phyloP scores from a whole-genome alignment of 352 stramenopile species.

The Phytophthora rubi region DNA sequence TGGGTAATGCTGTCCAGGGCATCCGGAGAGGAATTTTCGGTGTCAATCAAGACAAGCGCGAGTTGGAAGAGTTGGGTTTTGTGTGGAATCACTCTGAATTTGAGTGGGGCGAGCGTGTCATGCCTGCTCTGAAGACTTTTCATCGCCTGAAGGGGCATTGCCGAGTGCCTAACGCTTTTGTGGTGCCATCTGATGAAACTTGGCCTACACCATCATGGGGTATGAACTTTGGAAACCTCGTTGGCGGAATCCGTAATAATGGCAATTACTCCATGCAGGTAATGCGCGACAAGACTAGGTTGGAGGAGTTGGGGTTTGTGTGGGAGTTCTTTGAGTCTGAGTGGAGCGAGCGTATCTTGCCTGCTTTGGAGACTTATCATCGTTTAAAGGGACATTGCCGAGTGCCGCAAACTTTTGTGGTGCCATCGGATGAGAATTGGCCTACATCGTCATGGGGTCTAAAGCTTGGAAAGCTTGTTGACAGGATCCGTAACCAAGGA shows the following conservation, averaged over 20 bases:
- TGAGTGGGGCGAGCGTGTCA: background rate
- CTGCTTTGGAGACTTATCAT: background rate
- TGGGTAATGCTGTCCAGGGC: too few relatives aligned
- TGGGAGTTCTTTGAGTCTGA: background rate
- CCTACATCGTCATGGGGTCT: background rate
- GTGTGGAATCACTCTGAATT: background rate
- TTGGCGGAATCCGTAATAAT: background rate
- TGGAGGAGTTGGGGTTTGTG: background rate
- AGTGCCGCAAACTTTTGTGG: background rate
- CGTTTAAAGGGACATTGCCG: background rate
- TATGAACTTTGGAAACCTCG: background rate
- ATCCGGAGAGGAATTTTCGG: too few relatives aligned
- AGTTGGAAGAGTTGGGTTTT: constrained; percentile 2
- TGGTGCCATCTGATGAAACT: background rate
- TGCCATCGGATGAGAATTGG: background rate
- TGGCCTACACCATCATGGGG: background rate
- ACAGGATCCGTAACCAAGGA: background rate
- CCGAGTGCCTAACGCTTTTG: background rate
- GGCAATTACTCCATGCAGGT: background rate
- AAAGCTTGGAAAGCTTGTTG: background rate
- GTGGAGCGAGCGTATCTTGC: background rate
- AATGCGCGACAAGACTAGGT: background rate
- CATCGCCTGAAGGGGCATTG: background rate
- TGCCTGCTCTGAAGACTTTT: background rate
- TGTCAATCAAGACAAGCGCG: constrained; percentile 1